Base-by-base conservation (phyloP, 2,329 filamentous ascomycete species). In the Exserohilum rostratum region DNA sequence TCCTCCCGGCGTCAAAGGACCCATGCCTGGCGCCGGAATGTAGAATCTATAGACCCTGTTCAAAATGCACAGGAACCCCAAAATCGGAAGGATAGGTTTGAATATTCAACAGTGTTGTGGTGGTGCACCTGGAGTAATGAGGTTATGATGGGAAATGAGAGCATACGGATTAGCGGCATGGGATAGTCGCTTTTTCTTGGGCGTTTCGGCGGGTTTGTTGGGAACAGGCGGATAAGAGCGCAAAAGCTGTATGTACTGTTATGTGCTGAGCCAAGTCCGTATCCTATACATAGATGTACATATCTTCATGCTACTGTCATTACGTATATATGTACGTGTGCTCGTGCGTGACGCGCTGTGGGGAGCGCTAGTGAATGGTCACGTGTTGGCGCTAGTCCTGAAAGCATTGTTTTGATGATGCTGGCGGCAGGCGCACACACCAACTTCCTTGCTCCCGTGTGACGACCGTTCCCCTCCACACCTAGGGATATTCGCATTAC, bases 1-100 rank as follows among this genome's bases (percentile, higher is more conserved):
- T 30, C 78, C 79, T 9, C 60, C 64, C 40, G 71, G 71, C 30
- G 67, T 65, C 2, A 58, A 34, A 40, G 72, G 72, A 25, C 72
- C 72, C 12, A 69, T 72, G 69, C 60, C 68, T 27, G 70, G 70
- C 31, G 71, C 71, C 25, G 71, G 71, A 34, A 67, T 73, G 65
- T 72, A 65, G 52, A 60, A 55, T 25, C 7, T 5, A 25, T 34
- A 53, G 20, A 34, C 37, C 45, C 38, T 47, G 22, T 25, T 43
- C 53, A 50, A 53, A 44, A 37, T 30, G 31, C 58, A 58, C 47
- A 46, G 52, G 59, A 50, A 64, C 62, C 52, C 42, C 57, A 20
- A 60, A 60, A 63, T 61, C 40, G 46, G 13, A 38, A 17, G 48
- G 43, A 38, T 15, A 39, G 49, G 50, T 34, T 59, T 57, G 58